Conservation (phyloP, 2,329 filamentous ascomycete species). For the Verruconis gallopava region DNA sequence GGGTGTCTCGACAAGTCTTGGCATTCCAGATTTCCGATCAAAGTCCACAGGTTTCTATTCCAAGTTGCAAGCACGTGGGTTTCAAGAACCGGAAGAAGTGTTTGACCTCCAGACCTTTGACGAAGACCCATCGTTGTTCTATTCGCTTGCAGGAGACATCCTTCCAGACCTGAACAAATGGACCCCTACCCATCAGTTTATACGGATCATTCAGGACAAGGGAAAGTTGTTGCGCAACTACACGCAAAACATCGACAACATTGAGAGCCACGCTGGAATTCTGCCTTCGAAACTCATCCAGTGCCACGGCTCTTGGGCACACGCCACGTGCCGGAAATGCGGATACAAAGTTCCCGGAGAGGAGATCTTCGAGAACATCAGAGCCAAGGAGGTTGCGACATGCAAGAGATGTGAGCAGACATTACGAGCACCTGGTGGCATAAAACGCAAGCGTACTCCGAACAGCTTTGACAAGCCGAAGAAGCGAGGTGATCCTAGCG, state of each 20-base stretch:
- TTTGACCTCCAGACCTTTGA: conserved; percentile 85
- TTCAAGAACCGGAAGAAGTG: conserved; percentile 80
- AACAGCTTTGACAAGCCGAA: conserved; percentile 31
- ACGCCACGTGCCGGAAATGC: conserved; percentile 78
- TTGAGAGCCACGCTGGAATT: conserved; percentile 80
- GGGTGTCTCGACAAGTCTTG: conserved; percentile 90
- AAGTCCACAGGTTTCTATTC: conserved; percentile 87
- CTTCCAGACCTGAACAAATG: conserved; percentile 66
- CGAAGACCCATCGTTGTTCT: conserved; percentile 80
- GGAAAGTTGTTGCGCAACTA: conserved; percentile 91
- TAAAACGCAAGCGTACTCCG: conserved; percentile 40
- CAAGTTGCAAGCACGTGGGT: conserved; percentile 63
- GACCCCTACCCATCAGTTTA: conserved; percentile 90
- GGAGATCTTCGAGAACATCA: conserved; percentile 67
- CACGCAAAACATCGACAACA: conserved; percentile 97
- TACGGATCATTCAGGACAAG: conserved; percentile 74
- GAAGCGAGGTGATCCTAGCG: conserved; percentile 39
- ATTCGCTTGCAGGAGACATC: conserved; percentile 81
- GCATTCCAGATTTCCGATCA: conserved; percentile 93
- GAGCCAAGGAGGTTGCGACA: conserved; percentile 59
- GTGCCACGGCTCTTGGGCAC: conserved; percentile 93
- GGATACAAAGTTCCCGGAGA: conserved; percentile 60
- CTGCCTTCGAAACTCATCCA: conserved; percentile 72
- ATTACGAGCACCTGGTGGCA: conserved; percentile 35
- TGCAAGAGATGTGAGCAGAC: conserved; percentile 58